These are phyloP conservation scores for Sporobolomyces pararoseus DNA, from an alignment of 768 basidiomycete genomes.

Conservation along the genomic window DNA sequence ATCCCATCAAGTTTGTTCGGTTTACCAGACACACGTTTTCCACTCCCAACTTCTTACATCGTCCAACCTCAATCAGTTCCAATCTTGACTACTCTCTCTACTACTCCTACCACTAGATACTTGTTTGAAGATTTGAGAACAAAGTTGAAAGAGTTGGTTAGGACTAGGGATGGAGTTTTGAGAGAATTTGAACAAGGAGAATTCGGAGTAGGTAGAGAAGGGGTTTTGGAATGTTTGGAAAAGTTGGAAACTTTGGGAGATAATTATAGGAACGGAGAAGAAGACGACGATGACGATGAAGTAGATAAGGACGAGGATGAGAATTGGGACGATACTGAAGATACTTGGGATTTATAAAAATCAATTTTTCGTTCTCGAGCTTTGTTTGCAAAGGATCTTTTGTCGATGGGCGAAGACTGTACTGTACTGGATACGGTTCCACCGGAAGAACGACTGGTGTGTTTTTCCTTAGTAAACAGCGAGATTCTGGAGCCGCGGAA, in stretches of 20 bases:
- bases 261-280: conserved; percentile 2
- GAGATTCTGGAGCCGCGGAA: too few relatives aligned
- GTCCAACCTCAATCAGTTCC: conserved; percentile 28
- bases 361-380: neutral
- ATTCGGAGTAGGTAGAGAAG: conserved; percentile 33
- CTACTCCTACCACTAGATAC: conserved; percentile 7
- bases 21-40: conserved; percentile 25
- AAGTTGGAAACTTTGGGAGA: conserved; percentile 31
- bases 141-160: conserved; percentile 21
- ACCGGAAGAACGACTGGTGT: too few relatives aligned
- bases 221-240: conserved; percentile 22
- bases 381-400: too few relatives aligned
- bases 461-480: too few relatives aligned
- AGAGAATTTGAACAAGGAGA: conserved; percentile 36
- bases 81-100: conserved; percentile 32
- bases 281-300: conserved; percentile 22
- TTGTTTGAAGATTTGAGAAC: neutral
- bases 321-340: conserved; percentile 21
- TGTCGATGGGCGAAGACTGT: too few relatives aligned
- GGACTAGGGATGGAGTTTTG: conserved; percentile 7
- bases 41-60: conserved; percentile 4
- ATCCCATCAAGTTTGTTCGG: conserved; percentile 22
- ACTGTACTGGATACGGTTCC: too few relatives aligned
- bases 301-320: conserved; percentile 22
- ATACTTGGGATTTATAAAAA: conserved; percentile 11